phyloP scores from a whole-genome alignment of 345 rosid species.

The Noccaea bulbosa region DNA sequence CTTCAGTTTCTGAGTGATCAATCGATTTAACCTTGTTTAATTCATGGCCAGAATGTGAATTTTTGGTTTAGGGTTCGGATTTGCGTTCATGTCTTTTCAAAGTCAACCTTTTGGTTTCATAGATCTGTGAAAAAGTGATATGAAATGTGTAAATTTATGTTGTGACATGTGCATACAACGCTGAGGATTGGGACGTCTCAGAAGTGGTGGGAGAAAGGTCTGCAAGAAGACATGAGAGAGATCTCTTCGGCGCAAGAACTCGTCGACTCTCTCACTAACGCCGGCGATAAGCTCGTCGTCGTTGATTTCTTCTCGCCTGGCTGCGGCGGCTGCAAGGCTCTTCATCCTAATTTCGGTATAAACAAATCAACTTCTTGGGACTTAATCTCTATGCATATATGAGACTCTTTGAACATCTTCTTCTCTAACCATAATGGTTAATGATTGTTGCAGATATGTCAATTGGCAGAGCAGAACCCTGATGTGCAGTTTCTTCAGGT shows the following conservation, averaged over 20 bases:
- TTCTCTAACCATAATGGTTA: not conserved
- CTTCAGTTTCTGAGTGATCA: not conserved
- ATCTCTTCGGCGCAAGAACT: constrained; percentile 84
- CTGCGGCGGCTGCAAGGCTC: constrained; percentile 96
- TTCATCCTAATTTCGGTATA: constrained; percentile 94
- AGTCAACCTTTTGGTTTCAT: not conserved
- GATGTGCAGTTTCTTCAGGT: constrained; percentile 86
- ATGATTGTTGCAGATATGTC: constrained; percentile 63
- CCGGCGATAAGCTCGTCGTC: constrained; percentile 84
- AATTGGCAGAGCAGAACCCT: constrained; percentile 75
- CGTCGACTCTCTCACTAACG: constrained; percentile 63
- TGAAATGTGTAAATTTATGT: constrained; percentile 14
- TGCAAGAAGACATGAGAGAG: constrained; percentile 84
- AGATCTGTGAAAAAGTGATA: not conserved
- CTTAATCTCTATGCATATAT: too few species aligned
- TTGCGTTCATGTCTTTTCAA: constrained; percentile 3
- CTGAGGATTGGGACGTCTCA: constrained; percentile 61
- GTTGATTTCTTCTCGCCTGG: constrained; percentile 97
- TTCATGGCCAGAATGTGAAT: not conserved
- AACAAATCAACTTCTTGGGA: not conserved
- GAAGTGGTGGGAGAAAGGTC: constrained; percentile 93
- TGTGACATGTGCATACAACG: constrained; percentile 44
- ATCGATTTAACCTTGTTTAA: constrained; percentile 1
- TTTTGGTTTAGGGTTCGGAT: not conserved
- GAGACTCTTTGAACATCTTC: not conserved